Evolutionary conservation across 2,329 filamentous ascomycete species (phyloP).

Genomic region (Cladophialophora carrionii): DNA sequence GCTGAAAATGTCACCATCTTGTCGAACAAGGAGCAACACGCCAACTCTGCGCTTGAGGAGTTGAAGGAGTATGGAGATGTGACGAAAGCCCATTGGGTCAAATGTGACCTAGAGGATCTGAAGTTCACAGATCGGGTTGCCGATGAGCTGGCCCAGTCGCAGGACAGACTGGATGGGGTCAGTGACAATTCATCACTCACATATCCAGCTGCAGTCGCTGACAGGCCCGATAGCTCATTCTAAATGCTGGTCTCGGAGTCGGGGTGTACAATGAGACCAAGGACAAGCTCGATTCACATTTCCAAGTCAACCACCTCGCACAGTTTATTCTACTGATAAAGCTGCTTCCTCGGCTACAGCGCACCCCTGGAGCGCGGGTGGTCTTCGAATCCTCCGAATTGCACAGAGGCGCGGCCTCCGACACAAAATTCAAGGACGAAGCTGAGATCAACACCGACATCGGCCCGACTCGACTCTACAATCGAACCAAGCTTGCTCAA

Average conservation of each 20-base stretch:
- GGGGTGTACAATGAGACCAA: conserved; percentile 54
- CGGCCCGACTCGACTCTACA: conserved; percentile 54
- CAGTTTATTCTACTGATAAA: conserved; percentile 55
- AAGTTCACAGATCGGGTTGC: conserved; percentile 53
- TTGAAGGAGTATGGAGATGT: conserved; percentile 52
- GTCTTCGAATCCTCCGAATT: conserved; percentile 57
- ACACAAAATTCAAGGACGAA: conserved; percentile 49
- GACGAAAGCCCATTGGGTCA: conserved; percentile 50
- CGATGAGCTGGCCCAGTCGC: conserved; percentile 47
- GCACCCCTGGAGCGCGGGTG: conserved; percentile 52
- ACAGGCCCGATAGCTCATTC: conserved; percentile 43
- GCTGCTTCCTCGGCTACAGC: conserved; percentile 51
- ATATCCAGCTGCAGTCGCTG: not conserved
- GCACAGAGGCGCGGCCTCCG: conserved; percentile 47
- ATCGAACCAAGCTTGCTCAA: conserved; percentile 55
- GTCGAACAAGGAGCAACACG: conserved; percentile 55
- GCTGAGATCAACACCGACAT: conserved; percentile 56
- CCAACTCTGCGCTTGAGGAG: conserved; percentile 50
- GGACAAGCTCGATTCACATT: conserved; percentile 57
- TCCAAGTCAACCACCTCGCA: conserved; percentile 57
- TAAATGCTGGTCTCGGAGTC: conserved; percentile 57
- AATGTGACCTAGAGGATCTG: conserved; percentile 54
- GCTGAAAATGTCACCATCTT: conserved; percentile 54
- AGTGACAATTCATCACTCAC: not conserved
- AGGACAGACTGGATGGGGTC: conserved; percentile 51